These are phyloP conservation scores for Arabidopsis arenosa DNA, from an alignment of 345 rosid genomes.

Conservation along the genomic window DNA sequence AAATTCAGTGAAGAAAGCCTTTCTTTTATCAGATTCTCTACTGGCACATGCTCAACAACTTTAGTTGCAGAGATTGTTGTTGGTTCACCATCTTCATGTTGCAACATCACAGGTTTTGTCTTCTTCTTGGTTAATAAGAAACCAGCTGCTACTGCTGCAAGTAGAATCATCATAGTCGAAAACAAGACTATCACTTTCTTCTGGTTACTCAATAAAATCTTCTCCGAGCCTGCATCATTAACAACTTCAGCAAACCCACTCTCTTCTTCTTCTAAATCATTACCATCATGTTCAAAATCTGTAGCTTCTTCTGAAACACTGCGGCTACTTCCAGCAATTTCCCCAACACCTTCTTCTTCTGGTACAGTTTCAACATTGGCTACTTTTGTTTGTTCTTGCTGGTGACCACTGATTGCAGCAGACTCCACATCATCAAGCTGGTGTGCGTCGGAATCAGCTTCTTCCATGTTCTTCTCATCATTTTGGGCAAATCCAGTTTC, in stretches of 20 bases:
- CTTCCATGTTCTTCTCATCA: slow-evolving; percentile 38
- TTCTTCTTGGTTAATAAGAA: slow-evolving; percentile 51
- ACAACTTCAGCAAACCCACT: slow-evolving; percentile 34
- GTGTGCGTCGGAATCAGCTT: slow-evolving; percentile 4
- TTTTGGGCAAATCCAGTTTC: slow-evolving; percentile 7
- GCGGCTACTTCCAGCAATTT: slow-evolving; percentile 10
- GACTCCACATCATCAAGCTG: slow-evolving; percentile 25
- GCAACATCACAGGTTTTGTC: slow-evolving; percentile 27
- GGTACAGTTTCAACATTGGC: slow-evolving; percentile 14
- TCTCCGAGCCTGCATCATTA: slow-evolving; percentile 10
- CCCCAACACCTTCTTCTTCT: slow-evolving; percentile 18
- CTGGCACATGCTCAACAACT: slow-evolving; percentile 30
- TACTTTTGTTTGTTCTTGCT: slow-evolving; percentile 25
- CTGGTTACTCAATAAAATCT: neutral
- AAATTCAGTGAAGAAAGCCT: slow-evolving; percentile 46
- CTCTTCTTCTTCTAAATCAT: slow-evolving; percentile 41
- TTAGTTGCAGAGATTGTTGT: slow-evolving; percentile 25
- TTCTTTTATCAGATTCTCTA: slow-evolving; percentile 39
- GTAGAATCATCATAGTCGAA: slow-evolving; percentile 48
- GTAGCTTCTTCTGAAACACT: slow-evolving; percentile 34
- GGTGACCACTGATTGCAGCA: slow-evolving; percentile 15
- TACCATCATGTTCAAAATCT: slow-evolving; percentile 16
- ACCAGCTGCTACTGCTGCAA: slow-evolving; percentile 45
- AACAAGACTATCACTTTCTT: slow-evolving; percentile 41
- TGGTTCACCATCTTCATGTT: slow-evolving; percentile 31